Evolutionary conservation across 139 green algal genomes (phyloP).

Genomic region (Nannochloris sp.): DNA sequence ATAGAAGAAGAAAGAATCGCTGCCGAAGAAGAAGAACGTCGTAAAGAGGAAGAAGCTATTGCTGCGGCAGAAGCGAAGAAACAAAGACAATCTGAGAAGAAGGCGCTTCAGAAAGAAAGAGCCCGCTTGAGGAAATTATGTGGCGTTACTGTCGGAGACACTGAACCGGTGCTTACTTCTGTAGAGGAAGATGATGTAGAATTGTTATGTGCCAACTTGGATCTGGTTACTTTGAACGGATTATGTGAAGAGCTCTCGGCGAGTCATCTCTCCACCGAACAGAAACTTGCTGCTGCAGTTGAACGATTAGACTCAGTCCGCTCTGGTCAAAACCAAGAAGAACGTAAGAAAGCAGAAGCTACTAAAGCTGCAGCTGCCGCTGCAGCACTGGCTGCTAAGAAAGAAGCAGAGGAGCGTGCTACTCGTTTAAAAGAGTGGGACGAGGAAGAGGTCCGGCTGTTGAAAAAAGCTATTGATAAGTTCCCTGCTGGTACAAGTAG

Average conservation of each 20-base stretch:
- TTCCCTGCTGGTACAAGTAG: constrained; percentile 80
- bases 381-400: neutral
- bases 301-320: constrained; percentile 14
- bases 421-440: constrained; percentile 28
- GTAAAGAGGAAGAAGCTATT: constrained; percentile 32
- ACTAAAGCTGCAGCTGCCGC: constrained; percentile 18
- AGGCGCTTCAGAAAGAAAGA: constrained; percentile 74
- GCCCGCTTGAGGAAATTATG: constrained; percentile 46
- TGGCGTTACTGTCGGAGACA: neutral
- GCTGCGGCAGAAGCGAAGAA: constrained; percentile 49
- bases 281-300: constrained; percentile 1
- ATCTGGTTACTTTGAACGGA: constrained; percentile 26
- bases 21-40: constrained; percentile 20
- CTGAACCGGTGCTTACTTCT: neutral
- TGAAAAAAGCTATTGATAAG: constrained; percentile 87
- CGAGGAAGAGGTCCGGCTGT: constrained; percentile 66
- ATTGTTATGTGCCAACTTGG: constrained; percentile 46
- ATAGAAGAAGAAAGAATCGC: constrained; percentile 38
- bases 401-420: constrained; percentile 18
- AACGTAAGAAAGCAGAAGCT: constrained; percentile 24
- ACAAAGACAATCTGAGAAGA: constrained; percentile 73
- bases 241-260: constrained; percentile 41
- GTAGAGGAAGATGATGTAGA: constrained; percentile 47
- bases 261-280: neutral
- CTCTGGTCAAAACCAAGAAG: constrained; percentile 11